Evolutionary conservation across 805 yeast genomes (phyloP).

Genomic region (Saccharomyces kudriavzevii): DNA sequence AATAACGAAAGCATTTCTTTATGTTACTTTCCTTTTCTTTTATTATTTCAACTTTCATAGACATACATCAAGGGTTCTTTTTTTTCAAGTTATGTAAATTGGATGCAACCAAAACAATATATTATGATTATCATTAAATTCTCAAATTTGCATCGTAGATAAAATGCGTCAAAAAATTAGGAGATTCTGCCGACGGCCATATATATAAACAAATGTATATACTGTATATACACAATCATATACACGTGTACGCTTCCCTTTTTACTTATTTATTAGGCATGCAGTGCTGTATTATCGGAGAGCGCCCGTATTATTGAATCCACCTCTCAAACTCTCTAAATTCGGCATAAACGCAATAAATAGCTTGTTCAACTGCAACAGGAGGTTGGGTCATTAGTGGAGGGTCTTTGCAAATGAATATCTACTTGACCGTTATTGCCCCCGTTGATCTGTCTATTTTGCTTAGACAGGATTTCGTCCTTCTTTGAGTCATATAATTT

Average conservation of each 20-base stretch:
- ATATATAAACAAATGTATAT: not conserved
- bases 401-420: conserved; percentile 37
- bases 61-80: not conserved
- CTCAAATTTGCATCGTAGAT: not conserved
- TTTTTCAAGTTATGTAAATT: not conserved
- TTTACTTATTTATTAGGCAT: not conserved
- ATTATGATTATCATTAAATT: not conserved
- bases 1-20: not conserved
- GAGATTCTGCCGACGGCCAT: not conserved
- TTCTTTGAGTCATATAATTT: conserved; percentile 31
- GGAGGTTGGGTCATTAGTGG: conserved; percentile 36
- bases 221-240: not conserved
- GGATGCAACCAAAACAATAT: not conserved
- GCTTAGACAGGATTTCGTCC: conserved; percentile 11
- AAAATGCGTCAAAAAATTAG: not conserved
- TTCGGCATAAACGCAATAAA: too few relatives aligned
- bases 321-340: not conserved
- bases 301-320: not conserved
- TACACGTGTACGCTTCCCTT: not conserved
- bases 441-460: conserved; percentile 5
- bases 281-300: not conserved
- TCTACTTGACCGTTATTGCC: conserved; percentile 11
- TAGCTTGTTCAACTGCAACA: conserved; percentile 30
- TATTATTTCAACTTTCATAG: not conserved
- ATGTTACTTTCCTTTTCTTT: not conserved